Conservation (phyloP, 192 early-diverging fungal species). For the Neocallimastix lanati region DNA sequence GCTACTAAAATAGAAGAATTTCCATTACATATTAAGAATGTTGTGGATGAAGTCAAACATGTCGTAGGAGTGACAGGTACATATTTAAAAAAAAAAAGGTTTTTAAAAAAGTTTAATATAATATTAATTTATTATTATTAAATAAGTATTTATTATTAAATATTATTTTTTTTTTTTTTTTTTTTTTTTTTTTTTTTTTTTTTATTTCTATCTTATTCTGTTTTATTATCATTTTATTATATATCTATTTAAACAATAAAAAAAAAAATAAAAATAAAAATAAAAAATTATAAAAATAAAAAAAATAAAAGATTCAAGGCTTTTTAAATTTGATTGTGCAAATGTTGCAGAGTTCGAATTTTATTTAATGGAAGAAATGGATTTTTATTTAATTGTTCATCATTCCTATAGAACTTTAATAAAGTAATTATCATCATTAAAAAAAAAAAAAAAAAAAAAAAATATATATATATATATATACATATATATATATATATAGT, state of each 20-base stretch:
- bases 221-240: no score
- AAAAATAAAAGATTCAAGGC: constrained; percentile 4
- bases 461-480: no score
- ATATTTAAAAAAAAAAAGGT: no score
- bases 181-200: no score
- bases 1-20: constrained; percentile 79
- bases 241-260: no score
- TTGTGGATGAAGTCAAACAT: constrained; percentile 17
- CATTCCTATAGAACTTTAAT: constrained; percentile 67
- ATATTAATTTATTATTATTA: no score
- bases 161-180: no score
- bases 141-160: background rate
- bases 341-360: constrained; percentile 86
- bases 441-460: background rate
- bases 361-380: constrained; percentile 74
- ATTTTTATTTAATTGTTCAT: constrained; percentile 73
- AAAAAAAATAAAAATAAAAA: no score
- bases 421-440: background rate
- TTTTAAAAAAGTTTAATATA: no score
- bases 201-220: no score
- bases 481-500: no score
- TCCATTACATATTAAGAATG: constrained; percentile 41
- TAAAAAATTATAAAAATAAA: no score
- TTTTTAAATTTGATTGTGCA: constrained; percentile 39
- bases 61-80: constrained; percentile 12